A percentile compares a stretch with the other conserved stretches of the same genome.
These are phyloP conservation scores for Solanum chiquidenum DNA, from an alignment of 257 asterid species.

Conservation along the genomic window DNA sequence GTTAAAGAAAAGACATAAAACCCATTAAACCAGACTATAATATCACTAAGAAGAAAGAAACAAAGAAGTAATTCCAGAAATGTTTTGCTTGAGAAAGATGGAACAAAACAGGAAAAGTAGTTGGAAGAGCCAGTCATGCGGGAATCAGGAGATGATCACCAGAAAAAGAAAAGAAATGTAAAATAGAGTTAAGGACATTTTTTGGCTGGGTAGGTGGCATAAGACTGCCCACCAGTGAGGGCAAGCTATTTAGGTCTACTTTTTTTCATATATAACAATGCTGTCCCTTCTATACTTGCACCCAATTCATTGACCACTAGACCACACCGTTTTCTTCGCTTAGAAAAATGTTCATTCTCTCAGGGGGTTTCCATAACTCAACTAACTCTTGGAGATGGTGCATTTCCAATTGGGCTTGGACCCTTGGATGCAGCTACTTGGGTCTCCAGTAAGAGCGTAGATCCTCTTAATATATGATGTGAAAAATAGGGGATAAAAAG, in stretches of 20 bases:
- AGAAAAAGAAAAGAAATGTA: not conserved
- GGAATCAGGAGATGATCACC: not conserved
- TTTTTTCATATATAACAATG: not conserved
- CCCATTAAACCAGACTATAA: not conserved
- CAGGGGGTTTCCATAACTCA: too few species aligned
- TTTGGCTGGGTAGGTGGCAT: not conserved
- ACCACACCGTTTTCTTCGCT: too few species aligned
- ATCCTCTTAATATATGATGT: not conserved
- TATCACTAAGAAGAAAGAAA: not conserved
- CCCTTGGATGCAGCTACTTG: not conserved
- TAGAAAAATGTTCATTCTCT: too few species aligned
- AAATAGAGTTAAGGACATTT: not conserved
- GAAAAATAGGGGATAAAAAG: not conserved
- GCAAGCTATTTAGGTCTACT: not conserved
- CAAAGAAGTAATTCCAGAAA: not conserved
- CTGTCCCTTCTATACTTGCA: not conserved
- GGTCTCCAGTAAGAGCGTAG: not conserved
- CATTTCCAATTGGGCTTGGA: too few species aligned
- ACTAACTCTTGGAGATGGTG: too few species aligned
- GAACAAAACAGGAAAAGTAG: not conserved
- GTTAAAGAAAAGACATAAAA: not conserved
- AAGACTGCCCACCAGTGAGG: not conserved
- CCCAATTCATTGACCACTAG: not conserved
- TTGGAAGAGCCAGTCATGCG: not conserved
- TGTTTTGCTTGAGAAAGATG: not conserved